Percentiles rank a stretch among this genome's conserved stretches.
phyloP scores from a whole-genome alignment of 495 filamentous ascomycete species.

The Neurospora sp. region DNA sequence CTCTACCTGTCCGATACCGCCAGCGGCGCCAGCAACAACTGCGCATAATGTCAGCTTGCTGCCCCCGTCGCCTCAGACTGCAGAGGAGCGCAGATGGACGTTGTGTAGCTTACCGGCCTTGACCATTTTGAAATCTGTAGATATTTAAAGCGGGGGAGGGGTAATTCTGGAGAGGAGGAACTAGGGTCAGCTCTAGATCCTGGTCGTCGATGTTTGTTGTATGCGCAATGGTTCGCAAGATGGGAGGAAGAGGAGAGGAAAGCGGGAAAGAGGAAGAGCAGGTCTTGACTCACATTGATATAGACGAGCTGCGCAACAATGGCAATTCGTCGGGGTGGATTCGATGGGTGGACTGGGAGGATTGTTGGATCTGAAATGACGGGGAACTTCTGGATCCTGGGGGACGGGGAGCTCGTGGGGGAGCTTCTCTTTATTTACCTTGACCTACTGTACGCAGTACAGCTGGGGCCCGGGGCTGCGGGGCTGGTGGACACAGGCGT shows the following conservation, averaged over 20 bases:
- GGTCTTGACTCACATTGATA: neutral
- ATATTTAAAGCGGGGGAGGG: constrained; percentile 13
- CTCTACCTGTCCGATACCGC: constrained; percentile 95
- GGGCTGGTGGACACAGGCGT: neutral
- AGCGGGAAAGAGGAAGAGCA: neutral
- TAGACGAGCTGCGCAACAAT: neutral
- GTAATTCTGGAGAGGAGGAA: constrained; percentile 5
- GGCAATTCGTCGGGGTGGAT: neutral
- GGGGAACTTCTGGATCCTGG: neutral
- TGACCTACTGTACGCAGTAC: neutral
- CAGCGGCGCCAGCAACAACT: constrained; percentile 94
- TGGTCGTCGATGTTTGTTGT: neutral
- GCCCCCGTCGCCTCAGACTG: constrained; percentile 1
- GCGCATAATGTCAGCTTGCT: constrained; percentile 21
- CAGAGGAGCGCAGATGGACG: neutral
- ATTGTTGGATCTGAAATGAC: neutral
- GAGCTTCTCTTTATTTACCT: neutral
- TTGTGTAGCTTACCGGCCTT: constrained; percentile 60
- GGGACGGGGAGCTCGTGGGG: neutral
- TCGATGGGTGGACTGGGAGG: neutral
- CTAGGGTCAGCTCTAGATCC: constrained; percentile 4
- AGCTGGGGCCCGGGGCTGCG: neutral
- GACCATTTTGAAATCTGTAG: constrained; percentile 52
- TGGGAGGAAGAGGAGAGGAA: neutral
- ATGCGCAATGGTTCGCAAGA: neutral